Percentiles rank a stretch among this genome's conserved stretches.
These are phyloP conservation scores for Skeletonema menzelii DNA, from an alignment of 108 stramenopile genomes.

Conservation along the genomic window DNA sequence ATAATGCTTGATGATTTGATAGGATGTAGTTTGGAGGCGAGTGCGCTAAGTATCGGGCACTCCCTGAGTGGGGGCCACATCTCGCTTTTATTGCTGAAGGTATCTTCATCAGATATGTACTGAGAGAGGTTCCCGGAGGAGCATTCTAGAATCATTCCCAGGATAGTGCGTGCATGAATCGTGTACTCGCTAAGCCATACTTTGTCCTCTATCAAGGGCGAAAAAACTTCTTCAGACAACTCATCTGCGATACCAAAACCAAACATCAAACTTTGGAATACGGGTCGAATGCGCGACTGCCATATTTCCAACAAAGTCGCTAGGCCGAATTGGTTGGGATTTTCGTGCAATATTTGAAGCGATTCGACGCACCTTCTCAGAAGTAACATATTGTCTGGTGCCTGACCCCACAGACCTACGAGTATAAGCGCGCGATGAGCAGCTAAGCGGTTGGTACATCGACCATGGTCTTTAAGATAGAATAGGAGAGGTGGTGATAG, in stretches of 20 bases:
- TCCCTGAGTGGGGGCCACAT: constrained; percentile 70
- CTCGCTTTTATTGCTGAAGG: background rate
- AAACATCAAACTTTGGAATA: constrained; percentile 72
- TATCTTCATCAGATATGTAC: background rate
- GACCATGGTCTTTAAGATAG: constrained; percentile 43
- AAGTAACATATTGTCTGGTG: constrained; percentile 47
- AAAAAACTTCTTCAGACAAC: constrained; percentile 47
- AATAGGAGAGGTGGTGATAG: constrained; percentile 33
- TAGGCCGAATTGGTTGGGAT: constrained; percentile 30
- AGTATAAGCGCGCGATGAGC: constrained; percentile 76
- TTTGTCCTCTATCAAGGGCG: constrained; percentile 55
- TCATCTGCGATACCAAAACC: constrained; percentile 79
- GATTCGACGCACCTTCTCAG: constrained; percentile 52
- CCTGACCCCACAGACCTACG: constrained; percentile 57
- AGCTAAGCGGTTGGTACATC: constrained; percentile 45
- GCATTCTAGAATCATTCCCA: constrained; percentile 25
- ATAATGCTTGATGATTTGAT: constrained; percentile 53
- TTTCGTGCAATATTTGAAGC: constrained; percentile 47
- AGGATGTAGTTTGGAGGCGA: constrained; percentile 38
- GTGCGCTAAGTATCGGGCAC: constrained; percentile 51
- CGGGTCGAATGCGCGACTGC: constrained; percentile 61
- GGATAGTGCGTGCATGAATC: constrained; percentile 11
- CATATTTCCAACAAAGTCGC: constrained; percentile 67
- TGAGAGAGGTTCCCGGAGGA: constrained; percentile 2
- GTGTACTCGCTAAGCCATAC: constrained; percentile 59